These are phyloP conservation scores for Aciculoconidium aculeatum DNA, from an alignment of 805 yeast species.

Conservation along the genomic window DNA sequence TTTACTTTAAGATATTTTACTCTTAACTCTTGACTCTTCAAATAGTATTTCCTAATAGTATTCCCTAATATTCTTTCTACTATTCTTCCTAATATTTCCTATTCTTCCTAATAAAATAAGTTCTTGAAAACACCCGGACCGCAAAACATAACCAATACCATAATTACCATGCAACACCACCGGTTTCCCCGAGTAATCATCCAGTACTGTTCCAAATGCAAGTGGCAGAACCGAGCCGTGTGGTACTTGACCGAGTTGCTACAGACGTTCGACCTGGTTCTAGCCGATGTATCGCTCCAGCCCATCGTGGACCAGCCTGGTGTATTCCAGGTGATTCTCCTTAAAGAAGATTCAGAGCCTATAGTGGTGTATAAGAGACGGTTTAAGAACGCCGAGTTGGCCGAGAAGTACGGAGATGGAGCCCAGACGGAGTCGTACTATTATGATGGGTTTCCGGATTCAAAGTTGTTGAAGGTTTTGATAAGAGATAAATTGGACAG, in stretches of 20 bases:
- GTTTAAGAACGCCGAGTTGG: conserved; percentile 32
- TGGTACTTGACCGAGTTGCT: conserved; percentile 84
- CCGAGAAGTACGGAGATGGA: conserved; percentile 13
- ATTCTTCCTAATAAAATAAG: no score
- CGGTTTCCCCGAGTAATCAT: conserved; percentile 59
- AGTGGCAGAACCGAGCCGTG: conserved; percentile 82
- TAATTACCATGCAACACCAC: not conserved
- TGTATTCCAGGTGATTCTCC: conserved; percentile 10
- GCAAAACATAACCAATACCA: no score
- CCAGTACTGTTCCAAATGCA: conserved; percentile 74
- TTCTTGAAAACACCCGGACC: no score
- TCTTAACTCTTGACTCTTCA: no score
- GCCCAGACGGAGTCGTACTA: conserved; percentile 23
- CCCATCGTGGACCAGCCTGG: conserved; percentile 22
- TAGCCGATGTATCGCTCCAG: conserved; percentile 18
- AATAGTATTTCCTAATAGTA: no score
- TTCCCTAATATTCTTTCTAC: no score
- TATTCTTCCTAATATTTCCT: no score
- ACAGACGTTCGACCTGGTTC: conserved; percentile 73
- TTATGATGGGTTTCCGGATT: conserved; percentile 80
- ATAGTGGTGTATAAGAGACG: conserved; percentile 49
- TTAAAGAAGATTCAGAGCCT: conserved; percentile 4
- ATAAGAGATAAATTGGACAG: conserved; percentile 60
- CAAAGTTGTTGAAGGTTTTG: conserved; percentile 66
- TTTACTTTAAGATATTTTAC: no score